These are phyloP conservation scores for Tetracladium setigerum DNA, from an alignment of 495 filamentous ascomycete genomes.

Conservation along the genomic window DNA sequence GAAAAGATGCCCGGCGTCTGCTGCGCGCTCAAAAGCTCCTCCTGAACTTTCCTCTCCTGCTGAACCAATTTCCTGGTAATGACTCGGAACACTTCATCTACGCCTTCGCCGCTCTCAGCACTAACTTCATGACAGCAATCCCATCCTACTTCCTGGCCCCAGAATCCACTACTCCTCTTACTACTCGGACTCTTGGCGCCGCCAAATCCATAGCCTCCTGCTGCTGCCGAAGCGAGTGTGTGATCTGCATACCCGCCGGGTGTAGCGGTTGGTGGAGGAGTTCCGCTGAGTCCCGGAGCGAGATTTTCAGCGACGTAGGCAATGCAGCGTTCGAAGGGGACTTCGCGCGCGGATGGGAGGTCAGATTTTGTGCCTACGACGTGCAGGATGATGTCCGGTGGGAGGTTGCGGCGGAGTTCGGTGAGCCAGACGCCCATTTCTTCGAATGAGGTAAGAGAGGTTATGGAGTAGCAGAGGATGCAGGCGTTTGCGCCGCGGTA, in stretches of 20 bases:
- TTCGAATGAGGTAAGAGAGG: conserved; percentile 73
- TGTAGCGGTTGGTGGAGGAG: conserved; percentile 57
- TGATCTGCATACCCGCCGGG: conserved; percentile 12
- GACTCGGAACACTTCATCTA: conserved; percentile 95
- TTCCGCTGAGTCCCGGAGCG: conserved; percentile 53
- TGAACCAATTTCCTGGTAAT: conserved; percentile 93
- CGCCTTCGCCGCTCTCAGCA: conserved; percentile 88
- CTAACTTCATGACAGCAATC: conserved; percentile 96
- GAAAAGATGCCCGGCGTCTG: conserved; percentile 24
- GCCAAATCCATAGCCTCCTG: background rate
- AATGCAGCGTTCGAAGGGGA: conserved; percentile 91
- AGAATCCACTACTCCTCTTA: conserved; percentile 78
- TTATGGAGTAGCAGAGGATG: conserved; percentile 92
- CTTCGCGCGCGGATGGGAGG: conserved; percentile 65
- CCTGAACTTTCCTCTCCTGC: conserved; percentile 66
- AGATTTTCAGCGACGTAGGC: conserved; percentile 91
- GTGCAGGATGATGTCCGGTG: conserved; percentile 73
- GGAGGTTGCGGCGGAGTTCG: conserved; percentile 42
- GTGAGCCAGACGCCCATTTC: conserved; percentile 92
- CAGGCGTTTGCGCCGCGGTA: conserved; percentile 93
- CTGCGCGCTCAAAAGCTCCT: conserved; percentile 23
- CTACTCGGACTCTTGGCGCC: conserved; percentile 51
- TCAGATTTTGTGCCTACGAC: conserved; percentile 95
- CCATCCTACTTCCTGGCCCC: conserved; percentile 90
- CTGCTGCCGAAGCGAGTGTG: conserved; percentile 9